Evolutionary conservation across 345 rosid species (phyloP), one percentile per base, ranked within the genome.

Genomic region (Gynandropsis gynandra): DNA sequence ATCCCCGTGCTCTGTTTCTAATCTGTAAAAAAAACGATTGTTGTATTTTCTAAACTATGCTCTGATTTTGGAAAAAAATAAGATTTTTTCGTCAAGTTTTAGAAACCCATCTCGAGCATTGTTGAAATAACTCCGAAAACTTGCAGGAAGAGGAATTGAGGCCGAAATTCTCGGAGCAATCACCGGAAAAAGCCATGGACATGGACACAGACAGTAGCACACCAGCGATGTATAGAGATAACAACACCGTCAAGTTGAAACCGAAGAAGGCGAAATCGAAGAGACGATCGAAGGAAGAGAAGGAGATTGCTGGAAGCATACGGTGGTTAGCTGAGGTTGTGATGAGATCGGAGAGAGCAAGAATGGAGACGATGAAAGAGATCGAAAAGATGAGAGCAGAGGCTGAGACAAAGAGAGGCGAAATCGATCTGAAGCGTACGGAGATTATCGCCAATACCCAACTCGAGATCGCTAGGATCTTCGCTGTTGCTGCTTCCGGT

Each of bases 381-480:
- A 56, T 90, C 1, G 96, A 90, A 72, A 90, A 62, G 40, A 84
- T 90, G 96, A 82, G 98, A 66, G 75, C 66, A 4, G 98, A 90
- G 68, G 92, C 95, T 1, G 96, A 90, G 56, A 76, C 78, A 1
- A 87, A 73, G 59, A 80, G 96, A 65, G 80, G 80, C 8, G 96
- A 90, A 70, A 73, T 84, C 76, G 98, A 90, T 43, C 76, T 90
- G 50, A 90, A 82, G 70, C 78, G 96, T 59, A 84, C 95, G 5
- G 89, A 90, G 74, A 87, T 90, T 54, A 68, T 90, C 40, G 92
- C 98, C 14, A 87, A 67, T 55, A 82, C 98, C 3, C 98, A 90
- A 47, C n/a, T 90, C 47, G 96, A 90, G 72, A 87, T 90, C 54
- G 96, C 98, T 27, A 80, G 66, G 73, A 69, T 90, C 43, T 80